Evolutionary conservation across 441 rosid genomes (phyloP), one percentile per base, ranked within the genome.

Genomic region (Corymbia citriodora): DNA sequence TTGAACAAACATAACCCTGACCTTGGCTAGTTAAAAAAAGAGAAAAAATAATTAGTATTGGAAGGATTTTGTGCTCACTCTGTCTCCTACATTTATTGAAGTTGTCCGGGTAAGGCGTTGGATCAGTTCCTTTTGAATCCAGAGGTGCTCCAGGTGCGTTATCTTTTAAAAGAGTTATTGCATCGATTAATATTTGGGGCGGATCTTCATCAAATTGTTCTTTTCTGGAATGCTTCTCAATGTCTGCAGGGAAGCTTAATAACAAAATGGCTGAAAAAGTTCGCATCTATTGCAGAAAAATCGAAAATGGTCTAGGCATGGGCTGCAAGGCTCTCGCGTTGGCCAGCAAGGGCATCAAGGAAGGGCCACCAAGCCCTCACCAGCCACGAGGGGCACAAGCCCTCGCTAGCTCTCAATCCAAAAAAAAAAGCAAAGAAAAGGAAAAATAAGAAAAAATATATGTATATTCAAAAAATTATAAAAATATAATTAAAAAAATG

Each of bases 121-220:
- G 0, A 63, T 27, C 9, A 5, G 5, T 0, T 10, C 1, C 33
- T 63, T 63, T 33, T 1, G 1, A 29, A 3, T 63, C 70, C 2
- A 1, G 4, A 63, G 33, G 70, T 23, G 31, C 70, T 63, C 2
- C 2, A 6, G 2, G 70, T 63, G 33, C 2, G 2, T 27, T 29
- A 3, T 6, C 3, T 2, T 9, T 63, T 0, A 1, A 12, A 63
- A 29, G 17, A 6, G 33, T 29, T 29, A 5, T 63, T 63, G 0
- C 70, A 63, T 27, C 0, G 8, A 23, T 57, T 1, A 55, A 9
- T 21, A 57, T 21, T 0, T 61, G n/a, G 8, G 3, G 68, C 4
- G 0, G 8, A 15, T 65, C 36, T 65, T 65, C 40, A 31, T 4
- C 11, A 68, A 31, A 68, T 68, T 16, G 2, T 31, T 68, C 10